phyloP scores from a whole-genome alignment of 768 basidiomycete species.

The Paxillus ammoniavirescens region DNA sequence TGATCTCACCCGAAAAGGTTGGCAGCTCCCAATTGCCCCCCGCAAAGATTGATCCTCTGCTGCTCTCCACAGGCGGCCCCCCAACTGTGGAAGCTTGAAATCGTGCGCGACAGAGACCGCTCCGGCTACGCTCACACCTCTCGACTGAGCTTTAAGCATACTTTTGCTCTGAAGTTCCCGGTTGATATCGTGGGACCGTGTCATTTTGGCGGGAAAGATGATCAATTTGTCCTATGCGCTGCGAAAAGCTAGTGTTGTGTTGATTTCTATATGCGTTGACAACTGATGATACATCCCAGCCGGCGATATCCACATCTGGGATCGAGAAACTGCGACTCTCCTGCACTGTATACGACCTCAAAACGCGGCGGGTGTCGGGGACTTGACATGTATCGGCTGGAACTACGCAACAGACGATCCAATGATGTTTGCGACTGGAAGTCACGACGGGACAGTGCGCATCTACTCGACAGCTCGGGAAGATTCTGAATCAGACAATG shows the following conservation, averaged over 20 bases:
- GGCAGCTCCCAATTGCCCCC: constrained; percentile 8
- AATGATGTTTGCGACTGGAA: constrained; percentile 66
- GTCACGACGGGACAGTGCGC: constrained; percentile 71
- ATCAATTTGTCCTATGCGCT: constrained; percentile 76
- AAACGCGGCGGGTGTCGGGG: constrained; percentile 46
- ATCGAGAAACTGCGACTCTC: constrained; percentile 71
- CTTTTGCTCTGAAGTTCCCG: constrained; percentile 64
- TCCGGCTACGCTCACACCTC: constrained; percentile 34
- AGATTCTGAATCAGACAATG: constrained; percentile 22
- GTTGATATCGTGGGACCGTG: constrained; percentile 80
- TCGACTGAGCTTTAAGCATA: constrained; percentile 51
- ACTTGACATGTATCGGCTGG: constrained; percentile 81
- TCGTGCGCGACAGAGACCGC: constrained; percentile 50
- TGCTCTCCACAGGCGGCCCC: constrained; percentile 55
- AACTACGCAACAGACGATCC: constrained; percentile 57
- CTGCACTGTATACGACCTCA: constrained; percentile 70
- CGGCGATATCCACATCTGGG: constrained; percentile 86
- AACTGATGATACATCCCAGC: constrained; percentile 37
- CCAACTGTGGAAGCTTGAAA: constrained; percentile 72
- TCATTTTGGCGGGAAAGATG: constrained; percentile 79
- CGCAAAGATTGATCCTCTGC: constrained; percentile 5
- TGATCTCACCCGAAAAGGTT: constrained; percentile 38
- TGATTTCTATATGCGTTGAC: neutral
- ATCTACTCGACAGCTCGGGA: constrained; percentile 59
- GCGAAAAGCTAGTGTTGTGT: constrained; percentile 54